These are phyloP conservation scores for Stipa capillata DNA, from an alignment of 176 grass and related monocot species.

Conservation along the genomic window DNA sequence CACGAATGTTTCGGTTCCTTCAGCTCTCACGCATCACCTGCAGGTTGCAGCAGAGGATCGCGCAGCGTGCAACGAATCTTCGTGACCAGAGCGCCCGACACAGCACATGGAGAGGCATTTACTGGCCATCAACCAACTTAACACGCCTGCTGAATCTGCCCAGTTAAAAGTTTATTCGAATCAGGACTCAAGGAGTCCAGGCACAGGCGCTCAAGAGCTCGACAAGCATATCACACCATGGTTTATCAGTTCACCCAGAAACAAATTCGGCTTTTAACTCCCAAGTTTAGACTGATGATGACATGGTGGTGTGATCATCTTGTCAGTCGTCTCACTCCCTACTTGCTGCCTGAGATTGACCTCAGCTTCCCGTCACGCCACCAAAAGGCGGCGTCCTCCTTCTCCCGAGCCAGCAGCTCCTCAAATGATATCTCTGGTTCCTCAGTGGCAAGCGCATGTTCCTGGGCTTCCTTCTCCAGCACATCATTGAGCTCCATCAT, in stretches of 20 bases:
- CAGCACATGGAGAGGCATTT: neutral
- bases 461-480: slow-evolving; percentile 20
- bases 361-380: slow-evolving; percentile 59
- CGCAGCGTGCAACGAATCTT: neutral
- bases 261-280: neutral
- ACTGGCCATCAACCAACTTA: neutral
- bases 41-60: neutral
- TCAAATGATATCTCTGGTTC: slow-evolving; percentile 74
- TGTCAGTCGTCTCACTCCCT: neutral
- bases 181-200: neutral
- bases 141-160: neutral
- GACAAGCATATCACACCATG: neutral
- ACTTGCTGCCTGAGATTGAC: slow-evolving; percentile 37
- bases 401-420: slow-evolving; percentile 86
- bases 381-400: slow-evolving; percentile 85
- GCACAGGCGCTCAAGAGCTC: neutral
- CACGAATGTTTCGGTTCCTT: neutral
- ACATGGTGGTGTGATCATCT: neutral
- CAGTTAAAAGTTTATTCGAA: neutral
- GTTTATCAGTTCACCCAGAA: neutral
- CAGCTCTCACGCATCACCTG: neutral
- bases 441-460: slow-evolving; percentile 17
- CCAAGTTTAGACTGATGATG: neutral
- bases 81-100: neutral
- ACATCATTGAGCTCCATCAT: slow-evolving; percentile 42